Conservation (phyloP, 2,329 filamentous ascomycete species). For the Cordyceps tenuipes region DNA sequence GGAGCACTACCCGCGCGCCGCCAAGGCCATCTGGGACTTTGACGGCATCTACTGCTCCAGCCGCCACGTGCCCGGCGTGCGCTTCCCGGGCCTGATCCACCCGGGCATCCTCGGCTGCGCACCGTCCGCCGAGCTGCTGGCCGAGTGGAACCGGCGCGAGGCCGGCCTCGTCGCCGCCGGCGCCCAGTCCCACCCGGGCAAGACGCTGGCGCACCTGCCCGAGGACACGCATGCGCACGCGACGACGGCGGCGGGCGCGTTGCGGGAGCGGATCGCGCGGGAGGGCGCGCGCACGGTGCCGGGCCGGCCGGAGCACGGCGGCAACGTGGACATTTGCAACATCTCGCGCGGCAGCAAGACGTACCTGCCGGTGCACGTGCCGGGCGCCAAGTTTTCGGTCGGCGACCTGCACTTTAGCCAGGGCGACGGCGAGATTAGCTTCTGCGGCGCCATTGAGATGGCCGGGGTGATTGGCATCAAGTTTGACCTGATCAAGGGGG, state of each 20-base stretch:
- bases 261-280: slow-evolving; percentile 59
- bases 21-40: slow-evolving; percentile 53
- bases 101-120: slow-evolving; percentile 88
- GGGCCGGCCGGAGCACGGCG: slow-evolving; percentile 76
- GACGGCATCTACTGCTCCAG: slow-evolving; percentile 64
- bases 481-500: slow-evolving; percentile 78
- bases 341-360: slow-evolving; percentile 71
- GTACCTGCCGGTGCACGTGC: slow-evolving; percentile 79
- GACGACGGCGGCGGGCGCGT: slow-evolving; percentile 48
- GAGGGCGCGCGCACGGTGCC: slow-evolving; percentile 84
- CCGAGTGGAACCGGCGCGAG: slow-evolving; percentile 78
- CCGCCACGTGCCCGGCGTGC: slow-evolving; percentile 77
- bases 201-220: slow-evolving; percentile 68
- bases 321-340: slow-evolving; percentile 90
- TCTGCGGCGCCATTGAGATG: slow-evolving; percentile 90
- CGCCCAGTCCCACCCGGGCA: slow-evolving; percentile 47
- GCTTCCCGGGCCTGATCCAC: slow-evolving; percentile 83
- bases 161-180: slow-evolving; percentile 62
- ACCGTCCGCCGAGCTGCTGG: slow-evolving; percentile 68
- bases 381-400: slow-evolving; percentile 81
- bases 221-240: slow-evolving; percentile 64
- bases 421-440: slow-evolving; percentile 86
- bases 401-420: slow-evolving; percentile 84
- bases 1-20: slow-evolving; percentile 73
- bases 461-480: slow-evolving; percentile 85